phyloP scores from a whole-genome alignment of 495 filamentous ascomycete species.

The Aspergillus leporis region DNA sequence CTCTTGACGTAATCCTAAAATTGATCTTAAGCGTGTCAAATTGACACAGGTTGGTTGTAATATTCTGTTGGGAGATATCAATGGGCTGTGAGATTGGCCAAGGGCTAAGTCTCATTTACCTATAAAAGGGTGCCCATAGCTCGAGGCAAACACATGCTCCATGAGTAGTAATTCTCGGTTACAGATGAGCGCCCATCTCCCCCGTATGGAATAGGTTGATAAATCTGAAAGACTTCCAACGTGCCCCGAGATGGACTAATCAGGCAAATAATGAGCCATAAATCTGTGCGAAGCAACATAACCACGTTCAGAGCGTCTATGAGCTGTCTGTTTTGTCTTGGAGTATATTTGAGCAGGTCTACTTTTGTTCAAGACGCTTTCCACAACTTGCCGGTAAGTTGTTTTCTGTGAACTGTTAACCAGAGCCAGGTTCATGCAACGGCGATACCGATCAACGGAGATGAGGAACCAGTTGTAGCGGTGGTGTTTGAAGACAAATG shows the following conservation, averaged over 20 bases:
- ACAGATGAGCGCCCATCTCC: conserved; percentile 49
- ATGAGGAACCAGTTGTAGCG: no score
- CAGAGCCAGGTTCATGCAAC: no score
- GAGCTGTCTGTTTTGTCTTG: no score
- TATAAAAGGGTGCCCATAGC: conserved; percentile 78
- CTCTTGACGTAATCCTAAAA: conserved; percentile 72
- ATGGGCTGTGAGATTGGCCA: background rate
- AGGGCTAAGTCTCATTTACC: conserved; percentile 49
- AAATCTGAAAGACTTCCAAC: conserved; percentile 67
- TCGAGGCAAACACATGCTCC: conserved; percentile 71
- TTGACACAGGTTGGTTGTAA: conserved; percentile 69
- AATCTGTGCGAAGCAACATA: conserved; percentile 9
- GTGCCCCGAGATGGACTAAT: conserved; percentile 16
- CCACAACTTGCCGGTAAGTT: no score
- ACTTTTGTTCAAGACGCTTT: no score
- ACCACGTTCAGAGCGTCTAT: no score
- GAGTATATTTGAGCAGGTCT: no score
- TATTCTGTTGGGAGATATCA: conserved; percentile 43
- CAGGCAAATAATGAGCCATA: conserved; percentile 11
- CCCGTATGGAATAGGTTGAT: conserved; percentile 57
- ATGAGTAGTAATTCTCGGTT: conserved; percentile 57
- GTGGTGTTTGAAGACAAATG: no score
- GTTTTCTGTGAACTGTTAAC: no score
- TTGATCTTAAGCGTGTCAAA: conserved; percentile 84
- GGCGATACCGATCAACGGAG: no score